phyloP scores from a whole-genome alignment of 75 land plant species.

The Cunninghamia lanceolata region DNA sequence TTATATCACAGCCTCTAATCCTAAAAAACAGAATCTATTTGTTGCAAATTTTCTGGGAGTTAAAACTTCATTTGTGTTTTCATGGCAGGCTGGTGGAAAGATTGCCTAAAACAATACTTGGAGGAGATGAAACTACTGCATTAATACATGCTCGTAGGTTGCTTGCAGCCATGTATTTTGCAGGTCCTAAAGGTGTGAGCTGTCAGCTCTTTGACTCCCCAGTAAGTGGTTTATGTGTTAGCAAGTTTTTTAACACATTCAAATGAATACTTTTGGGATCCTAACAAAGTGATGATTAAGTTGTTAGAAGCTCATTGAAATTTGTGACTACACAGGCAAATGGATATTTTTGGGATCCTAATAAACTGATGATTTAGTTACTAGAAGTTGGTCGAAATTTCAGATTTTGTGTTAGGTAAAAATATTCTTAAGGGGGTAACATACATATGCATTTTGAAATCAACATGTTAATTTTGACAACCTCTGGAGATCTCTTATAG shows the following conservation, averaged over 20 bases:
- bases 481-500: not conserved
- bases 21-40: not conserved
- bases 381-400: not conserved
- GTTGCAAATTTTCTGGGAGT: not conserved
- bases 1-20: not conserved
- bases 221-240: slow-evolving; percentile 46
- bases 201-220: slow-evolving; percentile 64
- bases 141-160: slow-evolving; percentile 62
- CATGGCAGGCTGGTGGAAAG: slow-evolving; percentile 65
- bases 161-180: slow-evolving; percentile 73
- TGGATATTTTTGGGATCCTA: not conserved
- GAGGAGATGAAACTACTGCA: slow-evolving; percentile 59
- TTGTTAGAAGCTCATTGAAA: not conserved
- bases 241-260: not conserved
- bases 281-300: not conserved
- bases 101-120: slow-evolving; percentile 70
- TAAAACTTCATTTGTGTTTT: not conserved
- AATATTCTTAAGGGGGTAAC: not conserved
- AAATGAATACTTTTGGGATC: not conserved
- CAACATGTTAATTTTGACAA: not conserved
- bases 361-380: not conserved
- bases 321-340: not conserved
- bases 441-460: not conserved
- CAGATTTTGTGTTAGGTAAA: not conserved
- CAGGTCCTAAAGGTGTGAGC: slow-evolving; percentile 76